Percentiles rank a stretch among this genome's conserved stretches.
These are phyloP conservation scores for Fusarium sarcochroum DNA, from an alignment of 2,329 filamentous ascomycete species.

Conservation along the genomic window DNA sequence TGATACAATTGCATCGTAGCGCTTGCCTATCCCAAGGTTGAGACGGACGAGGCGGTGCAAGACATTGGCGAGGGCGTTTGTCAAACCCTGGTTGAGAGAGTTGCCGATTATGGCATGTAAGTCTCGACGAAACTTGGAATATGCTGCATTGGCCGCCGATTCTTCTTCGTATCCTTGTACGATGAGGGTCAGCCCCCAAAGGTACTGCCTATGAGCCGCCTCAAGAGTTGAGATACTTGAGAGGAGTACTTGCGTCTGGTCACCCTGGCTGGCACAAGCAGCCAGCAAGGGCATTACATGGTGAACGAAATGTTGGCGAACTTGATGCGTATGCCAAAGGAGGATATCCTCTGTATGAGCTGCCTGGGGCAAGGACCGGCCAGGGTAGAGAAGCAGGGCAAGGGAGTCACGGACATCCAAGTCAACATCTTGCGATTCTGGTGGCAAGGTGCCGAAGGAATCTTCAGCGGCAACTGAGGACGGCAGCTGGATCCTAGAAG, in stretches of 20 bases:
- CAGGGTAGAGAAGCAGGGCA: conserved; percentile 66
- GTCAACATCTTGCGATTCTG: conserved; percentile 61
- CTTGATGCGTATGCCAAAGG: conserved; percentile 73
- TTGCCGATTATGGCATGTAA: conserved; percentile 76
- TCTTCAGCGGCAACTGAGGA: conserved; percentile 68
- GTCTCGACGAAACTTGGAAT: conserved; percentile 70
- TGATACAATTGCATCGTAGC: conserved; percentile 24
- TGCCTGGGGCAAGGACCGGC: conserved; percentile 62
- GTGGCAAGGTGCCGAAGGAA: conserved; percentile 64
- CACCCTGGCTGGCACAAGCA: conserved; percentile 59
- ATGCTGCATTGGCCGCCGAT: conserved; percentile 54
- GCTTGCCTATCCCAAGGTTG: conserved; percentile 58
- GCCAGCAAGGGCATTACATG: conserved; percentile 70
- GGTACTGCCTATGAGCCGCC: conserved; percentile 70
- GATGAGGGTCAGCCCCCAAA: conserved; percentile 67
- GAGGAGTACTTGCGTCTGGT: conserved; percentile 63
- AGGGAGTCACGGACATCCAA: conserved; percentile 66
- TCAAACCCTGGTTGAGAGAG: conserved; percentile 68
- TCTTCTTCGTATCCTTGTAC: conserved; percentile 61
- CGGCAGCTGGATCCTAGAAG: conserved; percentile 69
- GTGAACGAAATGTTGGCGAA: conserved; percentile 71
- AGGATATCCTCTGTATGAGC: conserved; percentile 69
- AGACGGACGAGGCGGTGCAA: conserved; percentile 66
- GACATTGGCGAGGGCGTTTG: conserved; percentile 67
- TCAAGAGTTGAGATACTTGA: conserved; percentile 71